phyloP scores from a whole-genome alignment of 192 early-diverging fungal species.

The Martensiomyces pterosporus region DNA sequence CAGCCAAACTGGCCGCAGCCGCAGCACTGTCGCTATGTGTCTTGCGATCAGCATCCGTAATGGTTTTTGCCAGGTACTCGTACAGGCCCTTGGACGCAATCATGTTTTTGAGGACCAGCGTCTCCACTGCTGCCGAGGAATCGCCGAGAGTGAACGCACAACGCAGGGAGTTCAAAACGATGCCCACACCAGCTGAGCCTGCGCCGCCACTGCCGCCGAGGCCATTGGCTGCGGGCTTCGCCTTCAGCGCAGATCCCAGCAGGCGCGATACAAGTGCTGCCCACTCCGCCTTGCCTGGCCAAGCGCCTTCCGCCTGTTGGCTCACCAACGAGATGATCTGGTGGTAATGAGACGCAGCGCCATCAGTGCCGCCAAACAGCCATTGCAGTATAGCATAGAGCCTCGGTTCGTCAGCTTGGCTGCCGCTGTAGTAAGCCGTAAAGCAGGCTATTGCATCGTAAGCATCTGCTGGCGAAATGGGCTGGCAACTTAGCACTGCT shows the following conservation, averaged over 20 bases:
- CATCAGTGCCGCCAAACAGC: constrained; percentile 17
- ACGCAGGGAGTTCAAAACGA: constrained; percentile 1
- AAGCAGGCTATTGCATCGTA: constrained; percentile 14
- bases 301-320: too few relatives aligned
- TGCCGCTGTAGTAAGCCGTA: constrained; percentile 28
- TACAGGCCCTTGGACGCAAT: constrained; percentile 17
- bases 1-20: constrained; percentile 8
- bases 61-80: constrained; percentile 21
- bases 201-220: too few relatives aligned
- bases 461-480: background rate
- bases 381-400: constrained; percentile 16
- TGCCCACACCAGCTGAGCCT: background rate
- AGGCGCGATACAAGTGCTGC: constrained; percentile 10
- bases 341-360: too few relatives aligned
- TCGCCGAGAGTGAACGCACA: too few relatives aligned
- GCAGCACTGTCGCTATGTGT: background rate
- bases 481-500: background rate
- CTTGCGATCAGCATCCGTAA: constrained; percentile 1
- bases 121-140: too few relatives aligned
- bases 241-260: constrained; percentile 10
- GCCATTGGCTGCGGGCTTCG: too few relatives aligned
- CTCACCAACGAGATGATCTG: too few relatives aligned
- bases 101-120: constrained; percentile 13
- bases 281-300: constrained; percentile 8
- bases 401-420: constrained; percentile 6